Evolutionary conservation across 2,329 filamentous ascomycete species (phyloP).

Genomic region (Diaporthe ampelina): DNA sequence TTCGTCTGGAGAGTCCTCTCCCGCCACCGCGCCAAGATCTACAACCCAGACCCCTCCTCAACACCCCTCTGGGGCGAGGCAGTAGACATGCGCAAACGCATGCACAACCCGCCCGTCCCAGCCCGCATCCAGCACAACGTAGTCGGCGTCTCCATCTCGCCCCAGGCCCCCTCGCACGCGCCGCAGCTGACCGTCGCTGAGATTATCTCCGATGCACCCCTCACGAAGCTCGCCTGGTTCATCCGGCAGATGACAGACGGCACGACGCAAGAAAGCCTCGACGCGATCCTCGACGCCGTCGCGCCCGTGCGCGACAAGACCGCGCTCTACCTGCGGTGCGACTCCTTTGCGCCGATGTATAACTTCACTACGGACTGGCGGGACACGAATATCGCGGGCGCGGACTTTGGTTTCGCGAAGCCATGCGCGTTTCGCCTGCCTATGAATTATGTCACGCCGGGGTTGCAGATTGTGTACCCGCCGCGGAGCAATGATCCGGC

Average conservation of each 20-base stretch:
- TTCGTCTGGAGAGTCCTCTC: slow-evolving; percentile 57
- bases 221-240: slow-evolving; percentile 53
- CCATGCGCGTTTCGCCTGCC: slow-evolving; percentile 52
- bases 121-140: slow-evolving; percentile 54
- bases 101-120: slow-evolving; percentile 51
- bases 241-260: slow-evolving; percentile 54
- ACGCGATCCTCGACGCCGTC: slow-evolving; percentile 47
- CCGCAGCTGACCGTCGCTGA: slow-evolving; percentile 49
- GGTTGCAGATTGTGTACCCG: slow-evolving; percentile 50
- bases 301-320: slow-evolving; percentile 55
- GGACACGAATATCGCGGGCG: slow-evolving; percentile 46
- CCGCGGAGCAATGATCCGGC: slow-evolving; percentile 44
- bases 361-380: slow-evolving; percentile 54
- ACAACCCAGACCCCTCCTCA: slow-evolving; percentile 50
- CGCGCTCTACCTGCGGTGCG: slow-evolving; percentile 50
- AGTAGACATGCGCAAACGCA: slow-evolving; percentile 55
- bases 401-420: slow-evolving; percentile 54
- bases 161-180: slow-evolving; percentile 43
- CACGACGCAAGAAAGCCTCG: slow-evolving; percentile 50
- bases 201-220: slow-evolving; percentile 52
- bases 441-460: slow-evolving; percentile 48
- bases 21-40: slow-evolving; percentile 51
- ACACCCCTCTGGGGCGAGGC: slow-evolving; percentile 53
- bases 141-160: slow-evolving; percentile 47
- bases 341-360: slow-evolving; percentile 53